These are phyloP conservation scores for Penicillium frequentans DNA, from an alignment of 2,329 filamentous ascomycete species.

Conservation along the genomic window DNA sequence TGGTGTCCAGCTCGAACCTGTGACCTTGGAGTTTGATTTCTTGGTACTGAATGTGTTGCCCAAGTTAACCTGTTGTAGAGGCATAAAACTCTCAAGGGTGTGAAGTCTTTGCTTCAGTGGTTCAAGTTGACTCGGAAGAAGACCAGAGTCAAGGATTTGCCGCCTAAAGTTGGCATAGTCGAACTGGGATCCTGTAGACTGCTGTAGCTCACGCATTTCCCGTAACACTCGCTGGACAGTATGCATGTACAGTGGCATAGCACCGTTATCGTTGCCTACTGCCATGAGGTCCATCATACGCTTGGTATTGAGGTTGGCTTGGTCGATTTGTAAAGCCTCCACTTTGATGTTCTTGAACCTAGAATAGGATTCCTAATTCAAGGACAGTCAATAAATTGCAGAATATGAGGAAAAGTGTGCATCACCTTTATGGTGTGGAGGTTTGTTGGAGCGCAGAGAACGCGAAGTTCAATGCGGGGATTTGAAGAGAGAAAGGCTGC, in stretches of 20 bases:
- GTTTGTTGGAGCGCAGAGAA: slow-evolving; percentile 52
- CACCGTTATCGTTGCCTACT: background rate
- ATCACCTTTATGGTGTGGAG: background rate
- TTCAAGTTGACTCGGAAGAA: slow-evolving; percentile 50
- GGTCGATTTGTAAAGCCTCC: background rate
- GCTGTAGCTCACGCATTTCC: slow-evolving; percentile 46
- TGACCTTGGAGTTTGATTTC: background rate
- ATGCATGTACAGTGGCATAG: background rate
- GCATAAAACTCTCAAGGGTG: background rate
- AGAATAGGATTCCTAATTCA: background rate
- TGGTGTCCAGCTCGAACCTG: slow-evolving; percentile 30
- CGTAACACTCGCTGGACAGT: slow-evolving; percentile 43
- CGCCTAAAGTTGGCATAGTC: slow-evolving; percentile 48
- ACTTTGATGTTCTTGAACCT: background rate
- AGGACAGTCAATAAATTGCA: background rate
- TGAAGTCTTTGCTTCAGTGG: background rate
- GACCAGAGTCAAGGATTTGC: slow-evolving; percentile 34
- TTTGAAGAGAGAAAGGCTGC: slow-evolving; percentile 55
- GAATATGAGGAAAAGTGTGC: background rate
- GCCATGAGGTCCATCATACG: slow-evolving; percentile 44
- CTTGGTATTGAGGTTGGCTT: slow-evolving; percentile 34
- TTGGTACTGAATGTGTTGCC: background rate
- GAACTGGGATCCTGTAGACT: slow-evolving; percentile 33
- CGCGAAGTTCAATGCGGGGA: slow-evolving; percentile 47
- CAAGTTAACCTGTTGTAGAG: background rate